These are phyloP conservation scores for Ascochyta lentis DNA, from an alignment of 2,329 filamentous ascomycete genomes.

Conservation along the genomic window DNA sequence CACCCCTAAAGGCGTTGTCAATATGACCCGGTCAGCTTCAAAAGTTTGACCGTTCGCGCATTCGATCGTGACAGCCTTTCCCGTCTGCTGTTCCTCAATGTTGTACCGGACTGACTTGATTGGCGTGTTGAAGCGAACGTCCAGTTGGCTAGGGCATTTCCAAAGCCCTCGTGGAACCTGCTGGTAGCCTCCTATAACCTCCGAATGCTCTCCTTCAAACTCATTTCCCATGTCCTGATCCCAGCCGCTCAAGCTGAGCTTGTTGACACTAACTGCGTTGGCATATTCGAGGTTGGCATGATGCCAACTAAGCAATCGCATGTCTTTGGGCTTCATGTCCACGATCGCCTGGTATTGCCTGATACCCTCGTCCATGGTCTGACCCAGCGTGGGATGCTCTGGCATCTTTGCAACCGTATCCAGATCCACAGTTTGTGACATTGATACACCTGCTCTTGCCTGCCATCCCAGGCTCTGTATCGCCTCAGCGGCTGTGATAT, in stretches of 20 bases:
- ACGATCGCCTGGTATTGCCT: slow-evolving; percentile 84
- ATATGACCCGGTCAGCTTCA: slow-evolving; percentile 88
- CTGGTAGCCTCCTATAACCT: slow-evolving; percentile 93
- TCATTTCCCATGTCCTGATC: slow-evolving; percentile 98
- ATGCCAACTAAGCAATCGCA: slow-evolving; percentile 95
- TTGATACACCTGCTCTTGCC: slow-evolving; percentile 67
- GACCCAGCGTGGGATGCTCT: slow-evolving; percentile 76
- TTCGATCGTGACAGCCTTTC: slow-evolving; percentile 52
- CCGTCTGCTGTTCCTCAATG: slow-evolving; percentile 18
- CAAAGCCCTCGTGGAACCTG: slow-evolving; percentile 88
- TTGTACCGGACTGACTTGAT: slow-evolving; percentile 76
- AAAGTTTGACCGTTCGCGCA: slow-evolving; percentile 79
- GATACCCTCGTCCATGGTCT: slow-evolving; percentile 92
- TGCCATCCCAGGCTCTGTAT: slow-evolving; percentile 84
- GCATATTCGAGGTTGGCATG: slow-evolving; percentile 98
- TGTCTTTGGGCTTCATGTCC: slow-evolving; percentile 82
- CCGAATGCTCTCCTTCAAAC: slow-evolving; percentile 92
- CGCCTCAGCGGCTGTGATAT: slow-evolving; percentile 76
- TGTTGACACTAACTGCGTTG: slow-evolving; percentile 86
- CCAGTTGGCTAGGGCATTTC: slow-evolving; percentile 75
- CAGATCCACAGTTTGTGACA: slow-evolving; percentile 73
- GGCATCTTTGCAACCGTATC: slow-evolving; percentile 67
- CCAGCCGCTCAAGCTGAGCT: slow-evolving; percentile 88
- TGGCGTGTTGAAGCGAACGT: slow-evolving; percentile 75
- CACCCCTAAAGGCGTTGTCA: slow-evolving; percentile 88